Percentiles rank a stretch among this genome's conserved stretches.
phyloP scores from a whole-genome alignment of 2,329 filamentous ascomycete species.

The Xylaria hypoxylon region DNA sequence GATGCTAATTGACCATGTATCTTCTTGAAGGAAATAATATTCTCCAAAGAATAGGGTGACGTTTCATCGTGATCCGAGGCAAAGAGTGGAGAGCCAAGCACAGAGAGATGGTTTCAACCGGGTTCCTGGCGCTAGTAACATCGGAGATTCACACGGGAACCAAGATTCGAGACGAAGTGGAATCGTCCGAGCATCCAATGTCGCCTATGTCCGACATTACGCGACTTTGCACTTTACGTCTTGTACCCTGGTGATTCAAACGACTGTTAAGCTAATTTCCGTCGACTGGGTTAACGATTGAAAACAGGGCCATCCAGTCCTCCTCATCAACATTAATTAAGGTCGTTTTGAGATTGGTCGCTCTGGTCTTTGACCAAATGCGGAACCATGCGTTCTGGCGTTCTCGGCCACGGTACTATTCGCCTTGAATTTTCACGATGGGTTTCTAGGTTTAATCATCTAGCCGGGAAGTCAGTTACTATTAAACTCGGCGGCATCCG shows the following conservation, averaged over 20 bases:
- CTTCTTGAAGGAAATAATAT: slow-evolving; percentile 23
- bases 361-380: not conserved
- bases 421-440: not conserved
- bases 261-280: not conserved
- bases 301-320: not conserved
- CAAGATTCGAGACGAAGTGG: slow-evolving; percentile 11
- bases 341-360: not conserved
- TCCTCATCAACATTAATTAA: not conserved
- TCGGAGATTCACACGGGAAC: slow-evolving; percentile 21
- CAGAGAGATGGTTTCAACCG: slow-evolving; percentile 18
- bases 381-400: not conserved
- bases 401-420: not conserved
- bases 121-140: slow-evolving; percentile 6
- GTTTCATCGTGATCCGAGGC: slow-evolving; percentile 24
- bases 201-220: not conserved
- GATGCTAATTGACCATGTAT: not conserved
- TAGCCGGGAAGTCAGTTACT: not conserved
- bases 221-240: not conserved
- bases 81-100: slow-evolving; percentile 24
- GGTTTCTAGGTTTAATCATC: not conserved
- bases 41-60: slow-evolving; percentile 6
- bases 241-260: too few species aligned
- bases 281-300: not conserved
- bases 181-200: not conserved
- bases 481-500: too few species aligned